phyloP scores from a whole-genome alignment of 228 moss, liverwort and hornwort genomes.

The Sphagnum fallax region DNA sequence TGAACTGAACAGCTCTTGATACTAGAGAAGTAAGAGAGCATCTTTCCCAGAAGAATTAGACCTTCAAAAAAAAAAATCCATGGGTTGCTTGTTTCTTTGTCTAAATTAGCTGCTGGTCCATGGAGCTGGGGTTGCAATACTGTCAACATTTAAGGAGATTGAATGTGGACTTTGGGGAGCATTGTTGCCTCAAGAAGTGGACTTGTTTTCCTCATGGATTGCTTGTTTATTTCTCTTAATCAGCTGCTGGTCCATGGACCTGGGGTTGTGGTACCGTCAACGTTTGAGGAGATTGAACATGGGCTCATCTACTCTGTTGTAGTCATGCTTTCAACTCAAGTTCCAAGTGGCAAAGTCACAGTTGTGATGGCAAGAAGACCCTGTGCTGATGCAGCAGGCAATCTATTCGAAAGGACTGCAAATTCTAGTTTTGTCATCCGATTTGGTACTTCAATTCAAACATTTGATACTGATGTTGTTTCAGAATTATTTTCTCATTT shows the following conservation, averaged over 20 bases:
- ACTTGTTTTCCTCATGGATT: too few species aligned
- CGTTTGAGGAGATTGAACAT: slow-evolving; percentile 34
- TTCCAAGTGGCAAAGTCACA: slow-evolving; percentile 37
- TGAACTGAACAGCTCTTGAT: too few species aligned
- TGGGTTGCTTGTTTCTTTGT: not conserved
- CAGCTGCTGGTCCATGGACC: slow-evolving; percentile 63
- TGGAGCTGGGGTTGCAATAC: slow-evolving; percentile 62
- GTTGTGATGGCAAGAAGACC: slow-evolving; percentile 30
- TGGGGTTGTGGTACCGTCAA: slow-evolving; percentile 60
- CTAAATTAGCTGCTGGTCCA: slow-evolving; percentile 39
- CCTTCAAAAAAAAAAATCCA: too few species aligned
- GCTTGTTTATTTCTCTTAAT: not conserved
- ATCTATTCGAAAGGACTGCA: slow-evolving; percentile 43
- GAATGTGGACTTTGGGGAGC: slow-evolving; percentile 19
- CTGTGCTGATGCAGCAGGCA: slow-evolving; percentile 78
- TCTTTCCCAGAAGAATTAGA: too few species aligned
- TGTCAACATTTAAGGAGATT: slow-evolving; percentile 45
- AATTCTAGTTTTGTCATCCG: slow-evolving; percentile 45
- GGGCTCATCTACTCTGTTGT: slow-evolving; percentile 48
- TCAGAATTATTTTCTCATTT: not conserved
- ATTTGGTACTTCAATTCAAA: slow-evolving; percentile 35
- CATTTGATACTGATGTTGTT: not conserved
- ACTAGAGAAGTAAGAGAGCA: too few species aligned
- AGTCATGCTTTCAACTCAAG: slow-evolving; percentile 40
- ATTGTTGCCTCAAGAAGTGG: too few species aligned